phyloP scores from a whole-genome alignment of 2,329 filamentous ascomycete genomes.

The Xylaria arbuscula region DNA sequence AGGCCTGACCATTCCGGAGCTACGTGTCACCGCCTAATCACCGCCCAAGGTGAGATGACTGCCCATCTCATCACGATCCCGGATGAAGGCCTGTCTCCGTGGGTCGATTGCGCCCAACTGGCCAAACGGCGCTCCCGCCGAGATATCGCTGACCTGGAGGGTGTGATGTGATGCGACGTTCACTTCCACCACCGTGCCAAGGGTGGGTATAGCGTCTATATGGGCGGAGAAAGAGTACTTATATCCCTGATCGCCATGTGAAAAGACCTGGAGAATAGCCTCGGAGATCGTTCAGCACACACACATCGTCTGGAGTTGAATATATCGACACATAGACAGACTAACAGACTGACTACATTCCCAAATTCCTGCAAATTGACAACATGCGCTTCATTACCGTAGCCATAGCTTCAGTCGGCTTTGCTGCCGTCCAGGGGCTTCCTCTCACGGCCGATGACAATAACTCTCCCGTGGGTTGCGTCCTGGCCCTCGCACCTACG shows the following conservation, averaged over 20 bases:
- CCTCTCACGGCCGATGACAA: conserved; percentile 1
- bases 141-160: conserved; percentile 11
- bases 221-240: conserved; percentile 14
- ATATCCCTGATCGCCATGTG: conserved; percentile 17
- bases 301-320: conserved; percentile 11
- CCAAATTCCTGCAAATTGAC: background rate
- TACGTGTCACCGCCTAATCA: conserved; percentile 12
- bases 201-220: conserved; percentile 14
- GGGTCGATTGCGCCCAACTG: conserved; percentile 9
- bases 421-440: conserved; percentile 25
- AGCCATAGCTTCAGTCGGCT: conserved; percentile 22
- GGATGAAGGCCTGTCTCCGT: conserved; percentile 20
- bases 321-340: background rate
- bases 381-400: conserved; percentile 30
- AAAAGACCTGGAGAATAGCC: background rate
- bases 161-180: conserved; percentile 15
- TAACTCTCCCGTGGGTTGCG: conserved; percentile 19
- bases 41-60: background rate
- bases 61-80: conserved; percentile 3
- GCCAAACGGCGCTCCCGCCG: conserved; percentile 7
- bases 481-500: conserved; percentile 23
- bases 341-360: background rate
- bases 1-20: conserved; percentile 9
- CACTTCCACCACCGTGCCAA: background rate
- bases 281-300: conserved; percentile 4